phyloP scores from a whole-genome alignment of 345 rosid species.

The Dimocarpus longan region DNA sequence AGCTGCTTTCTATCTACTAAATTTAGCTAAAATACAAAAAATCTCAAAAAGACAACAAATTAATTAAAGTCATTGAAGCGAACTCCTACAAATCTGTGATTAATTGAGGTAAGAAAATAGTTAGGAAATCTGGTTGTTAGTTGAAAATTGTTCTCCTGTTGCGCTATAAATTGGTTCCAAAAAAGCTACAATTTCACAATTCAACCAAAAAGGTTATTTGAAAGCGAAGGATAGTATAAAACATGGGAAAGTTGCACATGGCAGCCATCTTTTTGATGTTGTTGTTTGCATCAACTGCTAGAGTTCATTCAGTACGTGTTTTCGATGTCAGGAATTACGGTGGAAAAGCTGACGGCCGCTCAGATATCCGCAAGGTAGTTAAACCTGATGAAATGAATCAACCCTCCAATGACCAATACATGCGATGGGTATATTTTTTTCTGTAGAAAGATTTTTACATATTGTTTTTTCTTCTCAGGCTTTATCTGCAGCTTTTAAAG shows the following conservation, averaged over 20 bases:
- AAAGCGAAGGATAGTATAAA: not conserved
- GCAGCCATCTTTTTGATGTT: not conserved
- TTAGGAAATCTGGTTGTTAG: no score
- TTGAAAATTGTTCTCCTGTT: no score
- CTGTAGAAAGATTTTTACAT: no score
- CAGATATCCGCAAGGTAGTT: no score
- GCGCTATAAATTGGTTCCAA: not conserved
- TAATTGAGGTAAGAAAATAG: not conserved
- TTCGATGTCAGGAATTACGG: conserved; percentile 31
- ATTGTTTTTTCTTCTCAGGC: conserved; percentile 1
- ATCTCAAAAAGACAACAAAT: not conserved
- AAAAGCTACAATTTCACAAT: not conserved
- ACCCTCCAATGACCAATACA: not conserved
- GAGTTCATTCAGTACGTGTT: not conserved
- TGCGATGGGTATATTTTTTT: no score
- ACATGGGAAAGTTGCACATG: not conserved
- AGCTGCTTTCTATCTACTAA: no score
- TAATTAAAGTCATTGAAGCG: no score
- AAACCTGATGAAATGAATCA: not conserved
- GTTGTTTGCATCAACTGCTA: not conserved
- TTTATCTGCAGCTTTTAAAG: conserved; percentile 43
- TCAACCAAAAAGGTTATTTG: not conserved
- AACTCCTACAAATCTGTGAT: no score
- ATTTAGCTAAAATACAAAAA: not conserved
- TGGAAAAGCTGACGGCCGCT: conserved; percentile 14